phyloP scores from a whole-genome alignment of 148 eudicot species.

The Salicornia ramosissima region DNA sequence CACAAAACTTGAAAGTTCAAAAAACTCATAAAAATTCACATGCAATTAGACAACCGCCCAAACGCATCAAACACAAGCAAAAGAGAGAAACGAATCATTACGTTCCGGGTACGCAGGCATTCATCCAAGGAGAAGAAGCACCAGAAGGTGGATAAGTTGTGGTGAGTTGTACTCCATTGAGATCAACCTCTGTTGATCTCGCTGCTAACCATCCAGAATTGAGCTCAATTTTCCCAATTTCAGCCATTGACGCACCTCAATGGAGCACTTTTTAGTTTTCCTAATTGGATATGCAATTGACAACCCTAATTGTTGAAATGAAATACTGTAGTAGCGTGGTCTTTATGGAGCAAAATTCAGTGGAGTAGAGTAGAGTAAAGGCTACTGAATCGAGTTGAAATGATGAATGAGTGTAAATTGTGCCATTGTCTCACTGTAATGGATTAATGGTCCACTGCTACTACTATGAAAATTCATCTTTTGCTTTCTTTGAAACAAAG shows the following conservation, averaged over 20 bases:
- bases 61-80: background rate
- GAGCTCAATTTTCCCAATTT: constrained; percentile 54
- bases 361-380: too few species aligned
- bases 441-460: too few species aligned
- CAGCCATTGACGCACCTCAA: constrained; percentile 37
- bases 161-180: constrained; percentile 78
- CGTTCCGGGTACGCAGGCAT: constrained; percentile 94
- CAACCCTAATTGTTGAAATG: constrained; percentile 4
- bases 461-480: too few species aligned
- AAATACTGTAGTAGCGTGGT: too few species aligned
- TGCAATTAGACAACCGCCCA: background rate
- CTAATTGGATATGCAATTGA: background rate
- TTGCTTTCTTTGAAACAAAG: too few species aligned
- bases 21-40: background rate
- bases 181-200: constrained; percentile 67
- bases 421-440: too few species aligned
- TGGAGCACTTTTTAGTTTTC: background rate
- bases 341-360: too few species aligned
- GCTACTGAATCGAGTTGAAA: too few species aligned
- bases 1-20: background rate
- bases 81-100: constrained; percentile 19
- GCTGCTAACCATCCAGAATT: constrained; percentile 89
- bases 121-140: constrained; percentile 57
- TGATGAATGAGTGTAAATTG: too few species aligned
- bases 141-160: constrained; percentile 68